A percentile compares a stretch with the other conserved stretches of the same genome.
Evolutionary conservation across 192 early-diverging fungal species (phyloP).

Genomic region (Coemansia javaensis): DNA sequence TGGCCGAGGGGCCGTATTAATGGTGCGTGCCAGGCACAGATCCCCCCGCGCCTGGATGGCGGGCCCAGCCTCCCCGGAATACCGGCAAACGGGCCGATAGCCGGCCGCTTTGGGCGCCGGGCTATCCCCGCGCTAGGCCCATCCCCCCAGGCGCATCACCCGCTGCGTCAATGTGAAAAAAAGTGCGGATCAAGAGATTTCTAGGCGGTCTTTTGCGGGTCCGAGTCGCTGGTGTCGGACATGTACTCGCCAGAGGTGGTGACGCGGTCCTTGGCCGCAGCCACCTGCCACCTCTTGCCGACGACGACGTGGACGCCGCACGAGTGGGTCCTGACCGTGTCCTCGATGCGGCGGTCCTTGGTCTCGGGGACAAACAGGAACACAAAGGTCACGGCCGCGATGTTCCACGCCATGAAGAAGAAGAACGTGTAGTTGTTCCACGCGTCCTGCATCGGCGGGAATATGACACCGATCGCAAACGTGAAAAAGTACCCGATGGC

Average conservation of each 20-base stretch:
- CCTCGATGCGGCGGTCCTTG: slow-evolving; percentile 70
- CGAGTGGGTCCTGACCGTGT: slow-evolving; percentile 50
- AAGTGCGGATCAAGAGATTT: too few species aligned
- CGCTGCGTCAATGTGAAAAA: too few species aligned
- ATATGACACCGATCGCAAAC: slow-evolving; percentile 60
- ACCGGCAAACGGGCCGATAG: too few species aligned
- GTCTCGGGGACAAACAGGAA: slow-evolving; percentile 78
- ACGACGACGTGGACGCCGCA: slow-evolving; percentile 45
- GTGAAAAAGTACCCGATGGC: slow-evolving; percentile 67
- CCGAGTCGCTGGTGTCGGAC: background rate
- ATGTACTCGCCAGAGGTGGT: background rate
- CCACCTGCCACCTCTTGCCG: slow-evolving; percentile 46
- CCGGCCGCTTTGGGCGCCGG: too few species aligned
- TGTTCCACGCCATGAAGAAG: slow-evolving; percentile 66
- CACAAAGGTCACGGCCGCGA: slow-evolving; percentile 62
- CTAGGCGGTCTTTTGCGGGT: background rate
- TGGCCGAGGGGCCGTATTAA: too few species aligned
- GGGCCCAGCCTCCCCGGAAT: too few species aligned
- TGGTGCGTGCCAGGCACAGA: too few species aligned
- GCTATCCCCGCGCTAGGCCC: too few species aligned
- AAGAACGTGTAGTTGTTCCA: slow-evolving; percentile 57
- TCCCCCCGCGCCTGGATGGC: too few species aligned
- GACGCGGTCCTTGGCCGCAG: slow-evolving; percentile 8
- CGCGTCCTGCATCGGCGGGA: slow-evolving; percentile 53
- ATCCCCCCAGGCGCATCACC: too few species aligned